These are phyloP conservation scores for Beauveria asiatica DNA, from an alignment of 2,329 filamentous ascomycete genomes.

Conservation along the genomic window DNA sequence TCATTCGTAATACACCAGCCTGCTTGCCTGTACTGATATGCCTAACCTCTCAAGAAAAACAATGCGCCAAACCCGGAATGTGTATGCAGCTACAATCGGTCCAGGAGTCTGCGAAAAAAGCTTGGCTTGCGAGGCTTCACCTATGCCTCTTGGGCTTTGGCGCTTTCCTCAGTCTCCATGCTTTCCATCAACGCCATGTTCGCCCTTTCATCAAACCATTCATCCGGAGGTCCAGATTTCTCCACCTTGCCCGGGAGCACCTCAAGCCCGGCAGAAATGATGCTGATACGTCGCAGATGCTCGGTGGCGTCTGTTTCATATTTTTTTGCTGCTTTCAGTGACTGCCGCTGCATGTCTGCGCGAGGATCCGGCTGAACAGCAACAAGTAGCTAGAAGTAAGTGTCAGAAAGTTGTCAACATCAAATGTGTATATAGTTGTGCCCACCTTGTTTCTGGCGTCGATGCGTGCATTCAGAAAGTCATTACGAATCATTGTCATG, in stretches of 20 bases:
- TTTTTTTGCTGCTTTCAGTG: constrained; percentile 57
- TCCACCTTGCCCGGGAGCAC: constrained; percentile 30
- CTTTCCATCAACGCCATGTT: neutral
- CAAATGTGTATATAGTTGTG: neutral
- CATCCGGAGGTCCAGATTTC: constrained; percentile 19
- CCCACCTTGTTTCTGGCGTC: constrained; percentile 70
- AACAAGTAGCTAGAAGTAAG: constrained; percentile 52
- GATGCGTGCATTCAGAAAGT: constrained; percentile 67
- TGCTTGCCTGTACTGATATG: neutral
- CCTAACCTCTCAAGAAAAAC: neutral
- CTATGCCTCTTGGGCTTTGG: neutral
- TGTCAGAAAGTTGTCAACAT: constrained; percentile 11
- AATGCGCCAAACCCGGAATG: neutral
- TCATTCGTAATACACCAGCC: neutral
- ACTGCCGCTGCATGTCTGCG: constrained; percentile 58
- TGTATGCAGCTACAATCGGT: neutral
- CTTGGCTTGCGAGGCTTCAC: neutral
- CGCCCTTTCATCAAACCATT: constrained; percentile 25
- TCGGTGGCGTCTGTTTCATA: constrained; percentile 71
- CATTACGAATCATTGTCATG: constrained; percentile 64
- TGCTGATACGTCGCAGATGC: constrained; percentile 68
- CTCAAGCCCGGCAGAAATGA: constrained; percentile 68
- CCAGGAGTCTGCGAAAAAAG: neutral
- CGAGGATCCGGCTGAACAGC: constrained; percentile 61
- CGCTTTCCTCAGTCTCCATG: neutral